Evolutionary conservation across 306 rosid species (phyloP), one percentile per base, ranked within the genome.

Genomic region (Quercus robur): DNA sequence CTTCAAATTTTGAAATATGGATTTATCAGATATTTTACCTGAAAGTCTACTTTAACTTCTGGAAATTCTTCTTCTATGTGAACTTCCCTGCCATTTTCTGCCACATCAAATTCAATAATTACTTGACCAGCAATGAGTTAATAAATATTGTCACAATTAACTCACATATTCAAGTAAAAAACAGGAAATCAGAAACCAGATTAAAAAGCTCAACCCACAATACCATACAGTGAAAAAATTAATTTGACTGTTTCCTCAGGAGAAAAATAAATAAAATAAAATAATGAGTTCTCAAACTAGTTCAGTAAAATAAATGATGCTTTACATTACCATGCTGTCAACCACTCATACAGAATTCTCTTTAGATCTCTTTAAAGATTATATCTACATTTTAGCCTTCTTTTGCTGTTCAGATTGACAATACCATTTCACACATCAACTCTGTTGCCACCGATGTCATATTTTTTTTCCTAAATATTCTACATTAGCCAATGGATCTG

Each of bases 11-110:
- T 23, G 19, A 56, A 1, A 70, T 67, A 77, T 35, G 46, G 9
- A 23, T 52, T 68, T 59, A 26, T 52, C 56, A 20, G 38, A 64
- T 80, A 75, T 33, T 76, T 77, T 87, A 94, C 97, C 97, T 94
- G 99, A 83, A 91, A 92, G 77, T 92, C 94, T 80, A 94, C 90
- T 77, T 85, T 90, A 75, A 91, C 97, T 84, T 94, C 98, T 33
- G 91, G 90, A 82, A 90, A 91, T 33, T 94, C 31, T 21, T 21
- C 23, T 21, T 21, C 23, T 21, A 21, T 4, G 33, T 30, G 33
- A 30, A 30, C 33, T 30, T 30, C 33, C 5, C 33, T 30, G 33
- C 33, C 31, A 30, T 30, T 30, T 30, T 30, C 33, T 30, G 33
- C 33, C 33, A 30, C 33, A 30, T 4, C 33, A 30, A 30, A 30